Percentiles rank a stretch among this genome's conserved stretches.
phyloP scores from a whole-genome alignment of 2,329 filamentous ascomycete genomes.

The Aspergillus vadensis region DNA sequence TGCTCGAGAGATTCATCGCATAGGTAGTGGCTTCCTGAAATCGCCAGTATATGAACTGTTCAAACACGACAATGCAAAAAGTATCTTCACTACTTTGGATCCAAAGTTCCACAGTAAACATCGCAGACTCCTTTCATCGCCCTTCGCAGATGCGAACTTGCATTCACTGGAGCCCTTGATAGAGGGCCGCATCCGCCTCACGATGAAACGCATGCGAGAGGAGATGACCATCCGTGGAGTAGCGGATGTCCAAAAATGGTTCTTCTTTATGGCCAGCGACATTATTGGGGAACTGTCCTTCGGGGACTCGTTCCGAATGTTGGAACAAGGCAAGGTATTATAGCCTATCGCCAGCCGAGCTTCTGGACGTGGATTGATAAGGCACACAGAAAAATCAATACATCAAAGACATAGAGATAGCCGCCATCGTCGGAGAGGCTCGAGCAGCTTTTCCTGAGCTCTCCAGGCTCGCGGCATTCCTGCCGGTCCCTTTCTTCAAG shows the following conservation, averaged over 20 bases:
- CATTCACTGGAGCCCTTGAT: constrained; percentile 36
- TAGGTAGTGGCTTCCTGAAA: constrained; percentile 38
- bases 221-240: constrained; percentile 44
- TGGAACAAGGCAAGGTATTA: constrained; percentile 54
- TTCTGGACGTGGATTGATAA: not conserved
- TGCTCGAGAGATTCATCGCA: constrained; percentile 38
- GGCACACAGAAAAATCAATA: constrained; percentile 46
- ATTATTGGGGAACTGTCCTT: constrained; percentile 58
- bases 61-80: constrained; percentile 22
- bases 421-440: constrained; percentile 21
- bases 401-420: constrained; percentile 39
- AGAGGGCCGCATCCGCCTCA: constrained; percentile 41
- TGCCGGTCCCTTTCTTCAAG: constrained; percentile 30
- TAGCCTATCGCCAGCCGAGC: not conserved
- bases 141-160: constrained; percentile 48
- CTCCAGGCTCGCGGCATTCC: constrained; percentile 19
- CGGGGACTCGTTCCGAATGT: constrained; percentile 57
- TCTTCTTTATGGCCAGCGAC: constrained; percentile 57
- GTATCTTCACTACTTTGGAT: constrained; percentile 47
- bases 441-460: constrained; percentile 29
- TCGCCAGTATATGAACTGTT: constrained; percentile 34
- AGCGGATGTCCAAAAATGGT: constrained; percentile 57
- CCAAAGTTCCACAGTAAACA: constrained; percentile 34
- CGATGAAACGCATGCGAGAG: constrained; percentile 49
- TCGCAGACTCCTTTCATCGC: constrained; percentile 39